Base-by-base conservation (phyloP, 2,329 filamentous ascomycete genomes). In the Lizonia empirigonia region DNA sequence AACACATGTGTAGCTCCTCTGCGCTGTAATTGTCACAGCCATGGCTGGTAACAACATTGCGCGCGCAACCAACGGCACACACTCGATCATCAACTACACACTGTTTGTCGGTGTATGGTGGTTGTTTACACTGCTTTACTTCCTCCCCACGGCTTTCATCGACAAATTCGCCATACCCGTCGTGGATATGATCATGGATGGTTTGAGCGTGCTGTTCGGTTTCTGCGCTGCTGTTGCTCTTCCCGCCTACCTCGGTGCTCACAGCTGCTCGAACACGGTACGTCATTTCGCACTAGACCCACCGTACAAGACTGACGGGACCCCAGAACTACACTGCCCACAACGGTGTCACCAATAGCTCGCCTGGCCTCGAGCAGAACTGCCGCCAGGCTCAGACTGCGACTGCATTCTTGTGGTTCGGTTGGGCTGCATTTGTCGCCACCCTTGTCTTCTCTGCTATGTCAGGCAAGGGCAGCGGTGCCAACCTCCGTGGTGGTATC, bases 381-480 rank as follows among this genome's bases (percentile, higher is more conserved):
- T 92, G 89, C 76, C 85, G 83, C 56, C 85, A 90, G 75, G 82
- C 90, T 13, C 89, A 92, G 76, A 89, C 89, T 29, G 82, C 83
- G 56, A 84, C 83, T 26, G 87, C 84, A 29, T 93, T 93, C 76
- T 80, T 90, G 75, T 93, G 87, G 87, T 91, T 92, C 76, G 81
- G 90, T 39, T 90, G 87, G 70, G 80, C 77, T 30, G 78, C 81
- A 20, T 88, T 87, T 65, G 75, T 78, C 22, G 84, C 69, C 15
- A 74, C 77, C 3, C 80, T 80, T 32, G 69, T 85, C 35, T 76
- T 83, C 66, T 79, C 89, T 56, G 75, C 80, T 47, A 70, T 85
- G 63, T 74, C 77, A 53, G 79, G 80, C 50, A 78, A 80, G 61
- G 78, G 81, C 29, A 68, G 62, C 47, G 63, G 61, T n/a, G 68